Percentiles rank a stretch among this genome's conserved stretches.
These are phyloP conservation scores for Stephania yunnanensis DNA, from an alignment of 164 flowering plant genomes.

Conservation along the genomic window DNA sequence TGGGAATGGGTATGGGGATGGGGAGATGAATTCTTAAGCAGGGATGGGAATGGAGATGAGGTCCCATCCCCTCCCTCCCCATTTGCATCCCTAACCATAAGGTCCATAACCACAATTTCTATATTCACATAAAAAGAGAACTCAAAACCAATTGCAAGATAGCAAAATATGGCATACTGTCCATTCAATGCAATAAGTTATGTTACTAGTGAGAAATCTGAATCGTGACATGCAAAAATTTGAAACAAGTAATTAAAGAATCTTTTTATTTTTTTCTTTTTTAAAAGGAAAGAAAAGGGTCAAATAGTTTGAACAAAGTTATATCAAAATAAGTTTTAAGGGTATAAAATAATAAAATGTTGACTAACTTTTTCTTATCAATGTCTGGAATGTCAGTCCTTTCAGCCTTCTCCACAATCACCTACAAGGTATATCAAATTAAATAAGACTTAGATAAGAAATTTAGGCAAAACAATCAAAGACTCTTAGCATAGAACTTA, in stretches of 20 bases:
- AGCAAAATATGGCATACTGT: too few relatives aligned
- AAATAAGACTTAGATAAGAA: too few relatives aligned
- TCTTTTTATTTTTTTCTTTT: background rate
- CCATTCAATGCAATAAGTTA: too few relatives aligned
- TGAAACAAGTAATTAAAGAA: background rate
- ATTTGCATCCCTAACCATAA: too few relatives aligned
- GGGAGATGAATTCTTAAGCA: too few relatives aligned
- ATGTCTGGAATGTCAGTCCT: conserved; percentile 81
- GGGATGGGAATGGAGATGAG: too few relatives aligned
- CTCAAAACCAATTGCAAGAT: too few relatives aligned
- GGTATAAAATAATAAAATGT: background rate
- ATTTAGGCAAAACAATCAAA: background rate
- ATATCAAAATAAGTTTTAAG: background rate
- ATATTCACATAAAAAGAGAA: too few relatives aligned
- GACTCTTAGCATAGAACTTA: background rate
- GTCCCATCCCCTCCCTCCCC: too few relatives aligned
- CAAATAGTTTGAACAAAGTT: background rate
- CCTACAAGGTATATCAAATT: conserved; percentile 29
- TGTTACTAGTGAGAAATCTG: too few relatives aligned
- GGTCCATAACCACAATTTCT: too few relatives aligned
- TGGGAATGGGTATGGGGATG: too few relatives aligned
- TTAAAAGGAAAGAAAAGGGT: background rate
- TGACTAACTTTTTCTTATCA: conserved; percentile 82
- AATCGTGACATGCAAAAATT: background rate
- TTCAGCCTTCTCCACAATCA: conserved; percentile 85